A percentile compares a stretch with the other conserved stretches of the same genome.
Evolutionary conservation across 345 rosid species (phyloP).

Genomic region (Lepidium aucheri): DNA sequence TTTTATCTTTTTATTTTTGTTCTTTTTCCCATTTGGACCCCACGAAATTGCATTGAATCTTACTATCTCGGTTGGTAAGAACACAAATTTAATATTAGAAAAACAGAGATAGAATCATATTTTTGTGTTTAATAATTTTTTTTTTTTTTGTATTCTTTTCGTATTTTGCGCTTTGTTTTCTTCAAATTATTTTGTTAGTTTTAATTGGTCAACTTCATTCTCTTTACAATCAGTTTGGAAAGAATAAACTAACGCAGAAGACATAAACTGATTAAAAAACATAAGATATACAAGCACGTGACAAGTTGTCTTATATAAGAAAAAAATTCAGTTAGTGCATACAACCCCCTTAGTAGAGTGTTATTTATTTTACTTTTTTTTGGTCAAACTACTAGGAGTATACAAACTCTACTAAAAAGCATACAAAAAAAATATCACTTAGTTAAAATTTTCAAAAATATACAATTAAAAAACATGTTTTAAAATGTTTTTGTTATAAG

Average conservation of each 20-base stretch:
- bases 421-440: too few species aligned
- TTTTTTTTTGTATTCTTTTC: too few species aligned
- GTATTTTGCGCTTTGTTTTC: not conserved
- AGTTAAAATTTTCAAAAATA: too few species aligned
- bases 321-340: not conserved
- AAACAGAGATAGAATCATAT: not conserved
- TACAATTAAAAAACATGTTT: too few species aligned
- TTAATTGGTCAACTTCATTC: not conserved
- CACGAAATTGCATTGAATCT: not conserved
- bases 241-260: not conserved
- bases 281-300: not conserved
- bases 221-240: not conserved
- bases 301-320: not conserved
- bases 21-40: not conserved
- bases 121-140: not conserved
- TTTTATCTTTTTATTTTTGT: not conserved
- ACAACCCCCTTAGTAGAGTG: not conserved
- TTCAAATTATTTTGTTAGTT: not conserved
- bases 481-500: too few species aligned
- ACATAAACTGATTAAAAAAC: not conserved
- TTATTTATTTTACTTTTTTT: too few species aligned
- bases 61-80: conserved; percentile 9
- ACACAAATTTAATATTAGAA: not conserved
- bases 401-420: too few species aligned
- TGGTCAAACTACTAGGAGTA: too few species aligned